Evolutionary conservation across 805 yeast genomes (phyloP).

Genomic region (Blastobotrys peoriensis): DNA sequence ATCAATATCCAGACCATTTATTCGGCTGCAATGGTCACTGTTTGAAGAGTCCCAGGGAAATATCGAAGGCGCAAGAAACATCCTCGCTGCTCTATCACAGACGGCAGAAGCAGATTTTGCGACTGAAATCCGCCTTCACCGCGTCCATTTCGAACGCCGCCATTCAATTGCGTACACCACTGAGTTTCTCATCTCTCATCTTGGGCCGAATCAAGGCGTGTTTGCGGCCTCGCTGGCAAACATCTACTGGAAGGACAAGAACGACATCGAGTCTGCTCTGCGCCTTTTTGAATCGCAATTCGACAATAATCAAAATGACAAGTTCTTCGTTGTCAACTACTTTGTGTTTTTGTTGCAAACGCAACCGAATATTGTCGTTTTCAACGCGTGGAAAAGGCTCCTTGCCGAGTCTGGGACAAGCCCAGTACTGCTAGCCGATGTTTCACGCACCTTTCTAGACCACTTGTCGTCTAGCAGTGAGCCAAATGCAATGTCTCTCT

Average conservation of each 20-base stretch:
- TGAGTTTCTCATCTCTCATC: not conserved
- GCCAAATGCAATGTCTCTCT: conserved; percentile 9
- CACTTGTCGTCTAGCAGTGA: conserved; percentile 15
- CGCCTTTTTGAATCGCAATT: conserved; percentile 15
- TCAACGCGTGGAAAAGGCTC: conserved; percentile 17
- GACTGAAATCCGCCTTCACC: conserved; percentile 20
- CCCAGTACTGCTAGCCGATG: conserved; percentile 23
- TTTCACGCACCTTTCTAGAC: conserved; percentile 24
- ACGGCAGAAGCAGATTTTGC: conserved; percentile 12
- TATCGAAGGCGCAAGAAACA: conserved; percentile 25
- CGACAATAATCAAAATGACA: not conserved
- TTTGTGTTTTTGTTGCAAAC: conserved; percentile 1
- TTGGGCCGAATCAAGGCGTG: not conserved
- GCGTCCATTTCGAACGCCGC: conserved; percentile 24
- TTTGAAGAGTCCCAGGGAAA: conserved; percentile 30
- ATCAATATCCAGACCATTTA: conserved; percentile 26
- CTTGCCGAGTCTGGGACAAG: conserved; percentile 22
- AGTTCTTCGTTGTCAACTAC: conserved; percentile 1
- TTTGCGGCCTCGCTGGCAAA: conserved; percentile 9
- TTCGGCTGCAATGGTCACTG: conserved; percentile 30
- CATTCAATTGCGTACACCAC: not conserved
- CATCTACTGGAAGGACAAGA: conserved; percentile 9
- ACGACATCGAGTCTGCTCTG: conserved; percentile 22
- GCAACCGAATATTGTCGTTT: conserved; percentile 5
- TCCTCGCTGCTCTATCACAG: conserved; percentile 16